Percentiles rank a stretch among this genome's conserved stretches.
These are phyloP conservation scores for Ballota nigra DNA, from an alignment of 257 asterid genomes.

Conservation along the genomic window DNA sequence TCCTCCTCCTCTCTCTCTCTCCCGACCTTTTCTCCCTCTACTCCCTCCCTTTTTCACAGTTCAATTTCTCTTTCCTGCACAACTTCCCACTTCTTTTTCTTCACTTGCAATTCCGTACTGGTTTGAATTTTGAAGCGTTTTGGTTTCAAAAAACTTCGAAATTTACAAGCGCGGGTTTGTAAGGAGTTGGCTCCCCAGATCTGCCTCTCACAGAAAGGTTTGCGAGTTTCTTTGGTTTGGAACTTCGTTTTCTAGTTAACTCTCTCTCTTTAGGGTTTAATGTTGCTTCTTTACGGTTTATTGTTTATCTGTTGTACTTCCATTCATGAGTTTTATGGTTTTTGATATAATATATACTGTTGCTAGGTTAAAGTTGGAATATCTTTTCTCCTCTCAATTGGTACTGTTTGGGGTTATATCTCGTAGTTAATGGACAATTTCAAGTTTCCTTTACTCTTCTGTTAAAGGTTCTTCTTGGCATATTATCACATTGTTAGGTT, in stretches of 20 bases:
- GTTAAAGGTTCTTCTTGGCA: conserved; percentile 8
- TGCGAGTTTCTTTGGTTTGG: neutral
- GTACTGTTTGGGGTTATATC: neutral
- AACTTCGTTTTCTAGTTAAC: neutral
- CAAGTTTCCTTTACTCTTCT: neutral
- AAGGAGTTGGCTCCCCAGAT: conserved; percentile 33
- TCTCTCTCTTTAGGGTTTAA: neutral
- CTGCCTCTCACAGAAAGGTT: conserved; percentile 27
- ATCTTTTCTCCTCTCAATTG: neutral
- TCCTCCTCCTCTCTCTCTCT: conserved; percentile 12
- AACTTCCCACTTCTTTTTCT: conserved; percentile 23
- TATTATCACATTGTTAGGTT: conserved; percentile 1
- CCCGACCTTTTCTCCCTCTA: neutral
- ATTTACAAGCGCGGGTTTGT: conserved; percentile 13
- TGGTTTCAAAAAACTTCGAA: conserved; percentile 3
- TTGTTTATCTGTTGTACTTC: neutral
- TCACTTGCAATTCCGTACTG: neutral
- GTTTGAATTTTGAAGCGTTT: conserved; percentile 16
- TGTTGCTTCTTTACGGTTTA: neutral
- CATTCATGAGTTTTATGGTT: neutral
- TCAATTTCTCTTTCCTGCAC: conserved; percentile 23
- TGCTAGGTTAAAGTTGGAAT: conserved; percentile 10
- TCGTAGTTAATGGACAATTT: neutral
- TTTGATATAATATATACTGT: neutral
- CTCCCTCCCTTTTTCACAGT: conserved; percentile 24